Evolutionary conservation across 768 basidiomycete species (phyloP).

Genomic region (Suillus ampliporus): DNA sequence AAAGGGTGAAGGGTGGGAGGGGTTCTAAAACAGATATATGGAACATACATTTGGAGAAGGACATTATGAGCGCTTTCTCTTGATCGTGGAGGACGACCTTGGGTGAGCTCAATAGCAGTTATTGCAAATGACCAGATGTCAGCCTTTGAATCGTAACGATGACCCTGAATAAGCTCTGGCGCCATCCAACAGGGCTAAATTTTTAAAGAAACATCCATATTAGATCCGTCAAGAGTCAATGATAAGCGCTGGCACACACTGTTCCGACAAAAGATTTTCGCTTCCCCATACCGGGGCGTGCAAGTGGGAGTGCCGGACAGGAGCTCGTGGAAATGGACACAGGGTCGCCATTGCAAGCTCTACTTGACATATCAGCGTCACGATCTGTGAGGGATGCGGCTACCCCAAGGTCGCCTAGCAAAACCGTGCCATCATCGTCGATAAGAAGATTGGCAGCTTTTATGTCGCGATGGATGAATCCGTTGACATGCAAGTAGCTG

Average conservation of each 20-base stretch:
- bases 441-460: constrained; percentile 95
- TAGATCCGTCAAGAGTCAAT: constrained; percentile 6
- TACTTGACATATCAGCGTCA: constrained; percentile 52
- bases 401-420: constrained; percentile 92
- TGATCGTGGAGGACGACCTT: constrained; percentile 87
- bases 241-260: constrained; percentile 43
- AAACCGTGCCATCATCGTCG: constrained; percentile 88
- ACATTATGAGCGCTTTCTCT: constrained; percentile 76
- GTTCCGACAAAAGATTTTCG: constrained; percentile 94
- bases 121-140: constrained; percentile 98
- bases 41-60: constrained; percentile 72
- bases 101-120: constrained; percentile 88
- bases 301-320: constrained; percentile 1
- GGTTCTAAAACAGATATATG: constrained; percentile 7
- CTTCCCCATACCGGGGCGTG: constrained; percentile 65
- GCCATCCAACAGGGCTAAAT: constrained; percentile 94
- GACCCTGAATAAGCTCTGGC: constrained; percentile 88
- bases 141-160: constrained; percentile 82
- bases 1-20: constrained; percentile 9
- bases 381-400: constrained; percentile 85
- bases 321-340: constrained; percentile 20
- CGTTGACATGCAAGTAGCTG: constrained; percentile 88
- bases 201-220: background rate
- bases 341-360: constrained; percentile 23
- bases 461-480: constrained; percentile 91